Evolutionary conservation across 306 rosid genomes (phyloP), one percentile per base, ranked within the genome.

Genomic region (Luffa acutangula): DNA sequence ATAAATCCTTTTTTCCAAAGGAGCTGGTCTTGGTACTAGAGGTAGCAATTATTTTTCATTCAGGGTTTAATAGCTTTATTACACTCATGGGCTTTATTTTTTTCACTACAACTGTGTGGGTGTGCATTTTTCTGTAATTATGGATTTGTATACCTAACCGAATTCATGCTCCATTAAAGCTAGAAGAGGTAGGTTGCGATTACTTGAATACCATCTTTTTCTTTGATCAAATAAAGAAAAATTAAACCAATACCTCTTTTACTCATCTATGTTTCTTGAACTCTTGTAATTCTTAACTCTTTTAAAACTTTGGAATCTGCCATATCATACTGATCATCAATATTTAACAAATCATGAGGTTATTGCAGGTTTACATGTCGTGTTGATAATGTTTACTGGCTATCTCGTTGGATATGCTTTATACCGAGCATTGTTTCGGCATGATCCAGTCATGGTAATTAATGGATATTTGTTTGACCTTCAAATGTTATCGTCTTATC

Each of bases 361-460:
- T 73, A 15, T 73, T 73, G 56, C 96, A 94, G 98, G 98, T 80
- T 79, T 94, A 78, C 97, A 94, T 80, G 97, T 92, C 57, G 88
- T 76, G 78, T 77, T 92, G 80, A 86, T 89, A 31, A 94, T 94
- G 98, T 89, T 94, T 80, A 89, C 98, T n/a, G 87, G 96, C 84
- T 94, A 88, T 82, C 86, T 92, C 76, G 82, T 90, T 34, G 97
- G 98, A 79, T 92, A 84, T 85, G 88, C 87, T 8, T 90, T 94
- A 78, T 92, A 92, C 82, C 87, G 97, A 85, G 94, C 97, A 12
- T 77, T 94, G 87, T 94, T 92, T 81, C 87, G 90, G 83, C 93
- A 79, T 37, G 87, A 87, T 84, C 87, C 94, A 57, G 89, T 91
- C 63, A 86, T 94, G 98, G 97, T 92, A 85, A 25, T 48, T 75